Evolutionary conservation across 495 filamentous ascomycete genomes (phyloP).

Genomic region (Talaromyces borbonicus): DNA sequence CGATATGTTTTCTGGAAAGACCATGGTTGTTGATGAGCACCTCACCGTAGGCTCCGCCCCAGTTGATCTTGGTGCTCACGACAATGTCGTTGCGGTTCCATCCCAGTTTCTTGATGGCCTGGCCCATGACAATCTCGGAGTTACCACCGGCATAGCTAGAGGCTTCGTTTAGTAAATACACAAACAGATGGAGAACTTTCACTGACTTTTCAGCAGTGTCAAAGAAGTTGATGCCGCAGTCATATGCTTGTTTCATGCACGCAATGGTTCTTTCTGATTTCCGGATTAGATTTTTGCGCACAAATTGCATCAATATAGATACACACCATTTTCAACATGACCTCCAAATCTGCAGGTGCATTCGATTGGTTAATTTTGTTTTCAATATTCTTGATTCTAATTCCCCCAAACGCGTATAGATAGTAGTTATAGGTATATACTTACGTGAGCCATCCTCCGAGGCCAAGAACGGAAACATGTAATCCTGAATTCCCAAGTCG

Average conservation of each 20-base stretch:
- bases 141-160: slow-evolving; percentile 50
- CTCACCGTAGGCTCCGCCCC: slow-evolving; percentile 45
- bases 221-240: slow-evolving; percentile 68
- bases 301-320: neutral
- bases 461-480: slow-evolving; percentile 62
- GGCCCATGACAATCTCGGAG: slow-evolving; percentile 65
- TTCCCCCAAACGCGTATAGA: neutral
- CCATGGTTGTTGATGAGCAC: slow-evolving; percentile 58
- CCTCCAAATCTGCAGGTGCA: slow-evolving; percentile 35
- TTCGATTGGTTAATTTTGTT: no score
- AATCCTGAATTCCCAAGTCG: slow-evolving; percentile 65
- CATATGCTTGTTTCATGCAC: slow-evolving; percentile 68
- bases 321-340: slow-evolving; percentile 55
- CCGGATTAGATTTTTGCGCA: neutral
- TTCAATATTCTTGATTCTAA: no score
- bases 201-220: slow-evolving; percentile 35
- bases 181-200: neutral
- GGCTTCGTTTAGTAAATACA: neutral
- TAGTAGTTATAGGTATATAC: neutral
- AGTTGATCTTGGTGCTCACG: slow-evolving; percentile 67
- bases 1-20: slow-evolving; percentile 71
- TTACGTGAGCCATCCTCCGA: slow-evolving; percentile 71
- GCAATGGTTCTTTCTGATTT: slow-evolving; percentile 49
- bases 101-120: slow-evolving; percentile 47
- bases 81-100: slow-evolving; percentile 77